Evolutionary conservation across 2,329 filamentous ascomycete genomes (phyloP), one percentile per base, ranked within the genome.

Genomic region (Pyrenochaeta sp.): DNA sequence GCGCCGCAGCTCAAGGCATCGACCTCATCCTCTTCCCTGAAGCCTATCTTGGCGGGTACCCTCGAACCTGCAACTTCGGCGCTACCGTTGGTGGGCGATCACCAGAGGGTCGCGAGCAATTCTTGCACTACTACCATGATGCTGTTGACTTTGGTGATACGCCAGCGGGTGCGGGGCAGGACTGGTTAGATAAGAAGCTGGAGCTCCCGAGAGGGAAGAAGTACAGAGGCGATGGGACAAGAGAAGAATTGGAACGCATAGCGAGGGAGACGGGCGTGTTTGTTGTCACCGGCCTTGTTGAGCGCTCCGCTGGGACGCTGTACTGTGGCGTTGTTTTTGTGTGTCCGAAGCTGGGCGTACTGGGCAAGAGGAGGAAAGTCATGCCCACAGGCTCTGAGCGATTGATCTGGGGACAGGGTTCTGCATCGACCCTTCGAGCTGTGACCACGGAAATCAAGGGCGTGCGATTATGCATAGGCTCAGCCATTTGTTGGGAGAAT

Each of bases 401-500:
- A 33, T 80, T 97, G 45, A 85, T 97, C 53, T 97, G 93, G 93
- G 92, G 90, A 0, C 91, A 96, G 72, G 93, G 92, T 35, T 89
- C 87, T 2, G 86, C 93, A 0, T 85, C 85, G 0, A 95, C 91
- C 3, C 83, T 97, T 23, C 86, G 86, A 58, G 93, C 92, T 3
- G 86, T 97, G 1, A 89, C 86, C 21, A 92, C 92, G 1, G 85
- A 82, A 20, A 92, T 97, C 72, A 88, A 89, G 56, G 92, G 91
- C 44, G 85, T 92, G 2, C 87, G 86, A 59, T 78, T 97, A 55
- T 94, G 91, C 51, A 84, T 97, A 54, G 93, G 89, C 0, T 87
- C 90, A 2, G 94, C 92, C 3, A 96, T 98, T 62, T 97, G 93
- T 81, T 97, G 93, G 93, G 93, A 98, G 75, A 97, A 91, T 75